Percentiles rank a stretch among this genome's conserved stretches.
Evolutionary conservation across 345 rosid species (phyloP).

Genomic region (Lepidium africanum): DNA sequence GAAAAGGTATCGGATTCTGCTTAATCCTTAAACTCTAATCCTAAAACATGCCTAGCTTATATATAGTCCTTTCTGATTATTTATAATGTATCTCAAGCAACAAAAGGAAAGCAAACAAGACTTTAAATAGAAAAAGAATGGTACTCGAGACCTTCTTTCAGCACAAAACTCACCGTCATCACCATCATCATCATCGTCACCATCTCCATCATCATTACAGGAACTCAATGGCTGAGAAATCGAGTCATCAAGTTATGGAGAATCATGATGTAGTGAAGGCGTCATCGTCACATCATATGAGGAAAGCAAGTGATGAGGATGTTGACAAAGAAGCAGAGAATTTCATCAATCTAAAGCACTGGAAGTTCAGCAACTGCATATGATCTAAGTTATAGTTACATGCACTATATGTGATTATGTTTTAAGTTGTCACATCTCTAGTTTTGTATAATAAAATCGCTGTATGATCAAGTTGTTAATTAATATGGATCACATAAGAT

Average conservation of each 20-base stretch:
- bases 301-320: conserved; percentile 14
- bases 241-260: conserved; percentile 3
- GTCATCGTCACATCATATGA: conserved; percentile 7
- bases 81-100: background rate
- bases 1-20: conserved; percentile 19
- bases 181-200: background rate
- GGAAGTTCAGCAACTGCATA: conserved; percentile 29
- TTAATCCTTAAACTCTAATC: background rate
- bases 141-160: background rate
- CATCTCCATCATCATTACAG: background rate
- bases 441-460: background rate
- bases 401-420: background rate
- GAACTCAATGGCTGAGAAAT: conserved; percentile 1
- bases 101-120: background rate
- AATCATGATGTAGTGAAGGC: background rate
- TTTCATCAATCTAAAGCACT: conserved; percentile 50
- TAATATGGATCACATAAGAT: background rate
- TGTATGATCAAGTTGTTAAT: background rate
- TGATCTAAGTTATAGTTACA: background rate
- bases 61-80: background rate
- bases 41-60: background rate
- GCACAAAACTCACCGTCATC: background rate
- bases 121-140: background rate
- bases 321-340: conserved; percentile 50
- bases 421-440: background rate